Evolutionary conservation across 352 stramenopile genomes (phyloP).

Genomic region (Pythium aristosporum): DNA sequence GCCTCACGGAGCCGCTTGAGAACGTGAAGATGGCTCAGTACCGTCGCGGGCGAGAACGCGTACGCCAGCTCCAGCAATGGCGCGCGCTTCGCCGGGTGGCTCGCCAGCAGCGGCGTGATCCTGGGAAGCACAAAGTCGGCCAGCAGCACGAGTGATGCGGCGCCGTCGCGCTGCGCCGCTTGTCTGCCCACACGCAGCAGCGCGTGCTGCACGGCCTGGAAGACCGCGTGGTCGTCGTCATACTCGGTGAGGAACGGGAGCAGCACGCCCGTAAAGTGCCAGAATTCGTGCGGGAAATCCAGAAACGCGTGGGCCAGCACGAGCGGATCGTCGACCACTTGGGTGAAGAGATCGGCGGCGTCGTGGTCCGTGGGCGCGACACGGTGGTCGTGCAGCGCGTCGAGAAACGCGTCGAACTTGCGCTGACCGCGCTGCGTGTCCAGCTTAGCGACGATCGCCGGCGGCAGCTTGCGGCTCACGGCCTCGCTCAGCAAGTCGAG

Average conservation of each 20-base stretch:
- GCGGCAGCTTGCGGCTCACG: conserved; percentile 37
- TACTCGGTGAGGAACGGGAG: conserved; percentile 50
- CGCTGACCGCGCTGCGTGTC: conserved; percentile 47
- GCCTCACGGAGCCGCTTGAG: conserved; percentile 78
- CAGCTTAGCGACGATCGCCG: conserved; percentile 27
- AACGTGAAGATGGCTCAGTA: conserved; percentile 63
- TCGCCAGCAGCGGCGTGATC: conserved; percentile 32
- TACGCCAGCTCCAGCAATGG: conserved; percentile 60
- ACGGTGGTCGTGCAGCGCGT: conserved; percentile 41
- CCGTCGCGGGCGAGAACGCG: conserved; percentile 50
- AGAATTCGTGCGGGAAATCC: conserved; percentile 83
- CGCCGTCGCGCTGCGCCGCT: conserved; percentile 45
- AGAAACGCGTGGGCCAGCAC: conserved; percentile 62
- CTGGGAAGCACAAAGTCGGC: conserved; percentile 57
- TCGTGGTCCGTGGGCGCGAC: conserved; percentile 37
- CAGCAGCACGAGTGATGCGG: conserved; percentile 45
- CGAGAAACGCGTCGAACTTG: conserved; percentile 72
- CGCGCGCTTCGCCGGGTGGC: conserved; percentile 40
- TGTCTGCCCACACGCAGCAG: conserved; percentile 45
- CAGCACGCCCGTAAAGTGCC: conserved; percentile 61
- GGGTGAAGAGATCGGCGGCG: conserved; percentile 34
- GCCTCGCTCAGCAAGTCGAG: conserved; percentile 67
- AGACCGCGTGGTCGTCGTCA: conserved; percentile 46
- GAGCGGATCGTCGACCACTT: conserved; percentile 47
- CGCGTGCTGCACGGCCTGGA: conserved; percentile 33